A percentile compares a stretch with the other conserved stretches of the same genome.
Evolutionary conservation across 306 rosid species (phyloP).

Genomic region (Vicia sativa): DNA sequence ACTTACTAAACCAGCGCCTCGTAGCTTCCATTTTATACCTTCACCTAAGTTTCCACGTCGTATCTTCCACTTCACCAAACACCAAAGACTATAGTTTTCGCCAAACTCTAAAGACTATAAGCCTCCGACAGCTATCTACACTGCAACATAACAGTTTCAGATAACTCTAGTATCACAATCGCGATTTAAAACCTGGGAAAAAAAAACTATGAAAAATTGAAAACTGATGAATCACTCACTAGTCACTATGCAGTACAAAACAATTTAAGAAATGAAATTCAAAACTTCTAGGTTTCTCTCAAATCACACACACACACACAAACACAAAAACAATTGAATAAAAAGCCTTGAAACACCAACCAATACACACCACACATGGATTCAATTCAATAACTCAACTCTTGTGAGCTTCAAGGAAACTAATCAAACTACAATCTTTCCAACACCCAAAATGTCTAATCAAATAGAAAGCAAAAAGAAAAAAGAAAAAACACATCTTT

Average conservation of each 20-base stretch:
- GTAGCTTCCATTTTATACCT: conserved; percentile 57
- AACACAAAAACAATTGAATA: not conserved
- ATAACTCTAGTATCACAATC: not conserved
- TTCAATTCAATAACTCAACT: conserved; percentile 16
- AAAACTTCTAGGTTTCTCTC: conserved; percentile 16
- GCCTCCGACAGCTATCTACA: not conserved
- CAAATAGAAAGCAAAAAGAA: not conserved
- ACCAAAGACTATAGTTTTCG: conserved; percentile 33
- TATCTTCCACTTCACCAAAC: conserved; percentile 39
- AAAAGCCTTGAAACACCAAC: conserved; percentile 18
- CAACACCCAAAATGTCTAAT: conserved; percentile 11
- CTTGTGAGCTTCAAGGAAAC: conserved; percentile 31
- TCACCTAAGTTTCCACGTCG: conserved; percentile 19
- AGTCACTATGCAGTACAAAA: conserved; percentile 13
- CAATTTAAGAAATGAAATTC: conserved; percentile 17
- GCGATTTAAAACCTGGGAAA: not conserved
- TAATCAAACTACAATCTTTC: conserved; percentile 18
- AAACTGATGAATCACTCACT: conserved; percentile 24
- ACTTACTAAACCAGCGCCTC: conserved; percentile 69
- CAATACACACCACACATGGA: conserved; percentile 20
- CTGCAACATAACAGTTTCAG: not conserved
- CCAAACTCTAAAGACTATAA: conserved; percentile 34
- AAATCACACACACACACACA: conserved; percentile 2
- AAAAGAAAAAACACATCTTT: not conserved
- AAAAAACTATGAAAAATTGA: conserved; percentile 8